Evolutionary conservation across 169 alveolate genomes (phyloP).

Genomic region (Neospora caninum): DNA sequence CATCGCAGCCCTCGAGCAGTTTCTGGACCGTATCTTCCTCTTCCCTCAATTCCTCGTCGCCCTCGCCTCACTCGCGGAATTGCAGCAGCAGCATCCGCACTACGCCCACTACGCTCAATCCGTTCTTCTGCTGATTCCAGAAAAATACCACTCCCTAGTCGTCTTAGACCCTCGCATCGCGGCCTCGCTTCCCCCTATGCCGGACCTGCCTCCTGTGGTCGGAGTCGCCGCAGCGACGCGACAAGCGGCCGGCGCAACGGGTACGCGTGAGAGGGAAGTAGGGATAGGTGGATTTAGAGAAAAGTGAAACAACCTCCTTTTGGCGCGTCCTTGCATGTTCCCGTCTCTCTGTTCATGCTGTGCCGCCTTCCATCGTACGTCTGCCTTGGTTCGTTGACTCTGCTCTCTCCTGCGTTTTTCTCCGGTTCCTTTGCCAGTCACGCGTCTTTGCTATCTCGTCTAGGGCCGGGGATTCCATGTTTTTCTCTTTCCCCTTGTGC

Average conservation of each 20-base stretch:
- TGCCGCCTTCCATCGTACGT: background rate
- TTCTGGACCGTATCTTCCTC: conserved; percentile 45
- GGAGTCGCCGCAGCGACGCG: background rate
- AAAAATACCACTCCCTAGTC: background rate
- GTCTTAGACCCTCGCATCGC: conserved; percentile 11
- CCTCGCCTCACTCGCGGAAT: conserved; percentile 18
- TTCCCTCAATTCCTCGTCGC: conserved; percentile 60
- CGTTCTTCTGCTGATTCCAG: conserved; percentile 48
- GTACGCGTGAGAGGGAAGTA: background rate
- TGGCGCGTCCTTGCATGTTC: background rate
- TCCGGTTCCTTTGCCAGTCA: background rate
- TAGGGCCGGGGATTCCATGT: background rate
- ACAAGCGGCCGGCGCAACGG: background rate
- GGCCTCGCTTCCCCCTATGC: conserved; percentile 8
- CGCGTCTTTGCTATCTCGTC: background rate
- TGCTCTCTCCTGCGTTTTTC: background rate
- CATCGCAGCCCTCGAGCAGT: conserved; percentile 74
- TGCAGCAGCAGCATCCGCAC: conserved; percentile 46
- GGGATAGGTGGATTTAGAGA: background rate
- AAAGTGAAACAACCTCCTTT: background rate
- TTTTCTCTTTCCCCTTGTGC: background rate
- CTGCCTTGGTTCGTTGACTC: background rate
- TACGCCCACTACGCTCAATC: conserved; percentile 39
- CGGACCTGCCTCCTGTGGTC: conserved; percentile 33
- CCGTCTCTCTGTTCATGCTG: background rate